Conservation (phyloP, 2,329 filamentous ascomycete genomes). For the Emergomyces orientalis region DNA sequence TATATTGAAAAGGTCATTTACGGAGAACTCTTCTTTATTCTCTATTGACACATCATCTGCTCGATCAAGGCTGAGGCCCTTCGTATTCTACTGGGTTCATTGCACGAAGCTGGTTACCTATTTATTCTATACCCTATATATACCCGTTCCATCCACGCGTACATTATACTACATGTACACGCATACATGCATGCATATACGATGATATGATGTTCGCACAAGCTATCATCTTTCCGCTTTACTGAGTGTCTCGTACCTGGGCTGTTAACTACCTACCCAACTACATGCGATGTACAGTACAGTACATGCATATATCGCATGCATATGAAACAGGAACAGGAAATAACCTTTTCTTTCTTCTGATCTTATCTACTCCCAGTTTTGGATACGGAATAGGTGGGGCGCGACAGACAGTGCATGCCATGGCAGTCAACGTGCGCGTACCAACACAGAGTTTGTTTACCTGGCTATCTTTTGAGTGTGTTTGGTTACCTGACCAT, state of each 20-base stretch:
- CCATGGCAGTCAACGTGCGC: neutral
- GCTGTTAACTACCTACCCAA: neutral
- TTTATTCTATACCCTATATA: too few relatives aligned
- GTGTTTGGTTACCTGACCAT: too few relatives aligned
- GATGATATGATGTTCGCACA: neutral
- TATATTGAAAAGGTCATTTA: neutral
- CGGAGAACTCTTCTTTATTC: neutral
- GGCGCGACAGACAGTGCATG: neutral
- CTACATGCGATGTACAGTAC: neutral
- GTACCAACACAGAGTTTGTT: neutral
- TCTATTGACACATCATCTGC: neutral
- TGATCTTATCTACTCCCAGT: neutral
- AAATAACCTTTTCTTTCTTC: neutral
- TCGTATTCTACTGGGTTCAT: neutral
- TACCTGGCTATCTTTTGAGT: too few relatives aligned
- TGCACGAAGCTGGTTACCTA: too few relatives aligned
- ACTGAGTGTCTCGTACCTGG: neutral
- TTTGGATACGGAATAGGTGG: neutral
- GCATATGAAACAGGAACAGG: neutral
- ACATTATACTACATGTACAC: neutral
- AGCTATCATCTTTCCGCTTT: neutral
- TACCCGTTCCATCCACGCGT: neutral
- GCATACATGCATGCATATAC: neutral
- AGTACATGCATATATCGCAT: neutral
- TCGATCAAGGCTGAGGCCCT: neutral